phyloP scores from a whole-genome alignment of 1,284 basidiomycete species.

The Sporisorium exsertum region DNA sequence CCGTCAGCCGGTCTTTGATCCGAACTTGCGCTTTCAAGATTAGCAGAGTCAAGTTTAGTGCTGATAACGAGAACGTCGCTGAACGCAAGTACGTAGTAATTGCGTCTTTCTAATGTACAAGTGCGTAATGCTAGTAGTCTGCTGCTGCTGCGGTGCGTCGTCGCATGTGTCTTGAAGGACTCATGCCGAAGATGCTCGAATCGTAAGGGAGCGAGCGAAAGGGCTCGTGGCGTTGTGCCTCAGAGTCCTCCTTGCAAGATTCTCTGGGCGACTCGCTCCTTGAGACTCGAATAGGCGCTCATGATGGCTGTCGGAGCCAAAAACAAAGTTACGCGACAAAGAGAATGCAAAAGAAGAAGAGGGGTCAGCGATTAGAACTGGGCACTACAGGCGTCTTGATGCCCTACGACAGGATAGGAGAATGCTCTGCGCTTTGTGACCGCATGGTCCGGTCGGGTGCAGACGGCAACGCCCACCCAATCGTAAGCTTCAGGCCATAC shows the following conservation, averaged over 20 bases:
- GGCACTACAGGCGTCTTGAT: not conserved
- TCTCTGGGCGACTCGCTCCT: constrained; percentile 62
- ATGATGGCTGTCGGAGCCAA: constrained; percentile 59
- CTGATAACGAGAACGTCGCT: not conserved
- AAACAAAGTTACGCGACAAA: not conserved
- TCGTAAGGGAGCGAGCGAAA: too few relatives aligned
- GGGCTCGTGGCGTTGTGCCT: not conserved
- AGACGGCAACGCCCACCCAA: too few relatives aligned
- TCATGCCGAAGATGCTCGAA: not conserved
- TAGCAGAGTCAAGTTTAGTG: not conserved
- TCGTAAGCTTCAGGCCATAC: not conserved
- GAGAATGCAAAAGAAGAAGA: not conserved
- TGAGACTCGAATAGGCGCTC: constrained; percentile 68
- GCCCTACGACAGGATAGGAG: not conserved
- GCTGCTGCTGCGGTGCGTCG: not conserved
- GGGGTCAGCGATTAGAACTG: constrained; percentile 70
- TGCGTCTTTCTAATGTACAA: constrained; percentile 31
- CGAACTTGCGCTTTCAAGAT: not conserved
- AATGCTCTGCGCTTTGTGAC: not conserved
- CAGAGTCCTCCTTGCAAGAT: constrained; percentile 64
- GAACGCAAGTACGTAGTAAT: not conserved
- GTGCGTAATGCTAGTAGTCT: constrained; percentile 5
- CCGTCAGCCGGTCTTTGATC: too few relatives aligned
- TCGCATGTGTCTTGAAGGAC: not conserved
- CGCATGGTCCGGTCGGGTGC: not conserved